Percentiles rank a stretch among this genome's conserved stretches.
These are phyloP conservation scores for Entophlyctis luteolus DNA, from an alignment of 192 early-diverging fungal species.

Conservation along the genomic window DNA sequence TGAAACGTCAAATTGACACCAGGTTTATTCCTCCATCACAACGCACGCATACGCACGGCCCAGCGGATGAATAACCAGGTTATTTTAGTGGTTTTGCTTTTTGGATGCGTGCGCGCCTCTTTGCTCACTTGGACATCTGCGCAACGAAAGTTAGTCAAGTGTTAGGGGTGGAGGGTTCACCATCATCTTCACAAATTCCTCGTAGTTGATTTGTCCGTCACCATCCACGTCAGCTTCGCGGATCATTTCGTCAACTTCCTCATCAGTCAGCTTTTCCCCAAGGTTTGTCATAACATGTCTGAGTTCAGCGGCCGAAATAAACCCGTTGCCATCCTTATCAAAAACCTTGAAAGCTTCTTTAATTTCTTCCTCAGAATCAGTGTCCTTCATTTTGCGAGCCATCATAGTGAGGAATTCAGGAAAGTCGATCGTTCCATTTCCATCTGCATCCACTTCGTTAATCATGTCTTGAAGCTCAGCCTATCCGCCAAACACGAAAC, in stretches of 20 bases:
- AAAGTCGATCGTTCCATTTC: constrained; percentile 93
- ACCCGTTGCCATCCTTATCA: constrained; percentile 92
- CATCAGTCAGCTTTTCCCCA: constrained; percentile 78
- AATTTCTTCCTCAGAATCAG: constrained; percentile 87
- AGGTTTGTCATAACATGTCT: constrained; percentile 89
- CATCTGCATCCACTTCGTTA: constrained; percentile 92
- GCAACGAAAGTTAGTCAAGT: too few relatives aligned
- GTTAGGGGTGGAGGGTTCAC: too few relatives aligned
- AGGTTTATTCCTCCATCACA: too few relatives aligned
- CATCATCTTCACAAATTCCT: constrained; percentile 82
- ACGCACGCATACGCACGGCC: too few relatives aligned
- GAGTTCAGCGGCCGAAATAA: constrained; percentile 87
- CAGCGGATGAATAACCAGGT: too few relatives aligned
- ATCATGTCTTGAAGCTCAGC: constrained; percentile 82
- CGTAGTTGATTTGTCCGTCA: constrained; percentile 82
- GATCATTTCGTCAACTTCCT: constrained; percentile 67
- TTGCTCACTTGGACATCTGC: too few relatives aligned
- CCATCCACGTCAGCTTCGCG: constrained; percentile 69
- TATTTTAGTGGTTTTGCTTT: too few relatives aligned
- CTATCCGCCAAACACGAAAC: too few relatives aligned
- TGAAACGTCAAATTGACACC: too few relatives aligned
- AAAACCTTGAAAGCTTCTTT: constrained; percentile 95
- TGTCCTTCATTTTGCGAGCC: constrained; percentile 83
- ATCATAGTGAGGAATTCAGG: constrained; percentile 91
- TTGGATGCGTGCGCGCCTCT: too few relatives aligned